Percentiles rank a stretch among this genome's conserved stretches.
phyloP scores from a whole-genome alignment of 306 rosid species.

The Prunus mume region DNA sequence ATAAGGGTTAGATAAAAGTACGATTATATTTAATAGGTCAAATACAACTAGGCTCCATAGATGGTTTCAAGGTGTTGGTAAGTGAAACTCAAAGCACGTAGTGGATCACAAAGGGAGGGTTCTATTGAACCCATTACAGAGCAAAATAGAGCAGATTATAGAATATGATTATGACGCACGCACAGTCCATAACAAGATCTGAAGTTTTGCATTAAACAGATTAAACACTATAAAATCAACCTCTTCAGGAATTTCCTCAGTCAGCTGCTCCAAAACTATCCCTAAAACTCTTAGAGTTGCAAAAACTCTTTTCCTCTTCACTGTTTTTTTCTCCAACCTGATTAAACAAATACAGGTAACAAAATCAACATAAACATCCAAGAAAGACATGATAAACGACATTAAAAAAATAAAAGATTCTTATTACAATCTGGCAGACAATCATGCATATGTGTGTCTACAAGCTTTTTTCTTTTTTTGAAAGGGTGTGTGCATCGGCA shows the following conservation, averaged over 20 bases:
- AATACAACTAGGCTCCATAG: too few species aligned
- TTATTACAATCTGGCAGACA: background rate
- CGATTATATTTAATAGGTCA: too few species aligned
- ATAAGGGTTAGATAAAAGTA: too few species aligned
- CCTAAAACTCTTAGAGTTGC: constrained; percentile 86
- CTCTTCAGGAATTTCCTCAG: constrained; percentile 84
- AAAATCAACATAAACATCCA: background rate
- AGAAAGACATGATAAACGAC: constrained; percentile 1
- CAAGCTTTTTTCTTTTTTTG: too few species aligned
- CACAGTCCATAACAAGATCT: background rate
- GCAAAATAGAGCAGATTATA: background rate
- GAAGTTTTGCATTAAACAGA: background rate
- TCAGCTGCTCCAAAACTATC: constrained; percentile 73
- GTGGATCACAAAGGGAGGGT: too few species aligned
- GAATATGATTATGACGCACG: background rate
- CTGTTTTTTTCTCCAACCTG: constrained; percentile 84
- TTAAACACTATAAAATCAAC: constrained; percentile 39
- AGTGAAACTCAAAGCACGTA: too few species aligned
- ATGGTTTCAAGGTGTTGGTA: too few species aligned
- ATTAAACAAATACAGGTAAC: constrained; percentile 16
- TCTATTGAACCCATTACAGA: background rate
- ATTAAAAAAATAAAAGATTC: background rate
- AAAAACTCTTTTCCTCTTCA: constrained; percentile 82
- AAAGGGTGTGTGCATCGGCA: background rate
- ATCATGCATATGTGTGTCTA: background rate